These are phyloP conservation scores for Ceratocystis destructans DNA, from an alignment of 2,329 filamentous ascomycete genomes.

Conservation along the genomic window DNA sequence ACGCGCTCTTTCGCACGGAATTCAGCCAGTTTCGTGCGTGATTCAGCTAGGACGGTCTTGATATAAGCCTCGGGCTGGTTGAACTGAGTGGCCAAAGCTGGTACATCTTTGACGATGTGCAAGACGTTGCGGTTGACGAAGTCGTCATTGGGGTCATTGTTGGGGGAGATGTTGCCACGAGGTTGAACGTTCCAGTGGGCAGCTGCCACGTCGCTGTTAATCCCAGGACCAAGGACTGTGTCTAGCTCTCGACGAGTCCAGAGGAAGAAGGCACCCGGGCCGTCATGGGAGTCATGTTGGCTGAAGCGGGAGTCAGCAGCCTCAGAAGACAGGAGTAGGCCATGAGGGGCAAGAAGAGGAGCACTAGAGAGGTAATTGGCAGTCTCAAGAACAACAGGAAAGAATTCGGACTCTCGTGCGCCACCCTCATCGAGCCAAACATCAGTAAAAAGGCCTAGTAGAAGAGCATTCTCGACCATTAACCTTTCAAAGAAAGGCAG, in stretches of 20 bases:
- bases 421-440: constrained; percentile 52
- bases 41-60: constrained; percentile 49
- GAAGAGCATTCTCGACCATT: constrained; percentile 79
- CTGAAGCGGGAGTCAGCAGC: constrained; percentile 73
- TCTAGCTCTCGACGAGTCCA: constrained; percentile 86
- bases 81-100: constrained; percentile 61
- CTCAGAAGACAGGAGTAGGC: constrained; percentile 78
- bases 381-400: constrained; percentile 66
- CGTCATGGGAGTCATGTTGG: constrained; percentile 54
- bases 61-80: constrained; percentile 57
- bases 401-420: constrained; percentile 52
- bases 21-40: constrained; percentile 52
- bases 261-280: constrained; percentile 86
- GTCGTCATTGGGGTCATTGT: constrained; percentile 81
- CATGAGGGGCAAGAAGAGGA: constrained; percentile 51
- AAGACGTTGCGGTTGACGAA: constrained; percentile 90
- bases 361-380: constrained; percentile 69
- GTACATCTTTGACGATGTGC: constrained; percentile 51
- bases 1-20: constrained; percentile 63
- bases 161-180: constrained; percentile 71
- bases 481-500: constrained; percentile 97
- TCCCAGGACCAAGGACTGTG: constrained; percentile 43
- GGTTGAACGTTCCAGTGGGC: constrained; percentile 72
- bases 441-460: constrained; percentile 72
- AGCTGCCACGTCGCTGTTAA: constrained; percentile 56